These are phyloP conservation scores for Didymella pomorum DNA, from an alignment of 2,329 filamentous ascomycete genomes.

Conservation along the genomic window DNA sequence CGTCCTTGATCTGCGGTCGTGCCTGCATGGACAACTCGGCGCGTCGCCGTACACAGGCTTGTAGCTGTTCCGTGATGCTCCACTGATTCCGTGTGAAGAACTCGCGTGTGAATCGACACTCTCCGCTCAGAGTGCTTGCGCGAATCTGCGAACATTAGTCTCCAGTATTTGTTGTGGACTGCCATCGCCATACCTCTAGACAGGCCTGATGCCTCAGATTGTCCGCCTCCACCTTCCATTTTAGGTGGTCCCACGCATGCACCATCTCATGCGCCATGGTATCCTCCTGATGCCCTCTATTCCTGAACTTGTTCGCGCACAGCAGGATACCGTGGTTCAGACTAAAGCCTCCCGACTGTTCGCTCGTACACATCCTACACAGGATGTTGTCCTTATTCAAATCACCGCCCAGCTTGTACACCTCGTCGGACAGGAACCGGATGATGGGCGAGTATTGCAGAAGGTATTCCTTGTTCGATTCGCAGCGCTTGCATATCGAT, in stretches of 20 bases:
- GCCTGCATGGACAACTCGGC: slow-evolving; percentile 82
- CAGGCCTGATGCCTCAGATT: slow-evolving; percentile 90
- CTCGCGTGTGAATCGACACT: slow-evolving; percentile 90
- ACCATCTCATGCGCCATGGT: slow-evolving; percentile 98
- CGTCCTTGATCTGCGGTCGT: slow-evolving; percentile 81
- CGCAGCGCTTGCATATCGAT: slow-evolving; percentile 80
- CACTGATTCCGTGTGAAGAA: slow-evolving; percentile 85
- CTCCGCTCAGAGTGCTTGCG: slow-evolving; percentile 89
- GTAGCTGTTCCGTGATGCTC: slow-evolving; percentile 90
- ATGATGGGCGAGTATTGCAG: slow-evolving; percentile 85
- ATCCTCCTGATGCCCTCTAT: slow-evolving; percentile 85
- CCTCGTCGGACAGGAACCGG: slow-evolving; percentile 84
- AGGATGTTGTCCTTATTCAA: slow-evolving; percentile 78
- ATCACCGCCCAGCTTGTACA: slow-evolving; percentile 78
- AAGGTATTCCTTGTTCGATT: slow-evolving; percentile 82
- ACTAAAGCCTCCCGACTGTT: slow-evolving; percentile 83
- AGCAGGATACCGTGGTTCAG: slow-evolving; percentile 86
- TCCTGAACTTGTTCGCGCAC: slow-evolving; percentile 89
- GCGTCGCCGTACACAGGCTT: slow-evolving; percentile 85
- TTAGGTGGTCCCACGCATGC: slow-evolving; percentile 90
- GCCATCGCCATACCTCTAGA: slow-evolving; percentile 71
- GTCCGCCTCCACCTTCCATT: slow-evolving; percentile 88
- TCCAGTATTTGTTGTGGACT: neutral
- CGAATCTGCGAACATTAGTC: slow-evolving; percentile 70
- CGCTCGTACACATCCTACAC: slow-evolving; percentile 78